These are phyloP conservation scores for Capsella bursapastoris DNA, from an alignment of 345 rosid species.

Conservation along the genomic window DNA sequence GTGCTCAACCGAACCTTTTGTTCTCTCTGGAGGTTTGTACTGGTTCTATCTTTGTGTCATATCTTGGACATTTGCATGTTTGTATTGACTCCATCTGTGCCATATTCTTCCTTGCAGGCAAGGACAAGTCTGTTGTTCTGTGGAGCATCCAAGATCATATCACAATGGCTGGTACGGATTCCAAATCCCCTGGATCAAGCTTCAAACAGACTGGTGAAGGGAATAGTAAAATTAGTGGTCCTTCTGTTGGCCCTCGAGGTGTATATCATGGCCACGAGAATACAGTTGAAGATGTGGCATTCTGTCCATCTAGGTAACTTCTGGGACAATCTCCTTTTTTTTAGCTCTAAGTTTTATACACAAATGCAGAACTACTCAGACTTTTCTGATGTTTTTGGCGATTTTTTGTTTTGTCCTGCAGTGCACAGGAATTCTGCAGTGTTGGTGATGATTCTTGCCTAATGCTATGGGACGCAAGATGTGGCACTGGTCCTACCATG, in stretches of 20 bases:
- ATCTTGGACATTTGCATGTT: slow-evolving; percentile 21
- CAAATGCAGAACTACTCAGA: slow-evolving; percentile 15
- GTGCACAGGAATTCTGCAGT: slow-evolving; percentile 92
- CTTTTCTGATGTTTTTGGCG: slow-evolving; percentile 40
- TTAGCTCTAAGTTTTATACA: slow-evolving; percentile 3
- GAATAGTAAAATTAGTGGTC: slow-evolving; percentile 55
- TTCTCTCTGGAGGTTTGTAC: slow-evolving; percentile 88
- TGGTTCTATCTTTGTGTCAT: background rate
- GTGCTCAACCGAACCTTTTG: slow-evolving; percentile 93
- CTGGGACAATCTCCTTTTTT: background rate
- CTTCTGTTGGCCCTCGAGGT: slow-evolving; percentile 84
- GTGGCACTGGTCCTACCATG: slow-evolving; percentile 64
- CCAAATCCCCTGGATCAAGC: slow-evolving; percentile 61
- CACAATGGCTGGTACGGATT: slow-evolving; percentile 58
- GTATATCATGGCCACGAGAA: slow-evolving; percentile 82
- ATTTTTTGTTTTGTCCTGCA: slow-evolving; percentile 44
- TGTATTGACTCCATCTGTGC: background rate
- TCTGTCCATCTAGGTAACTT: slow-evolving; percentile 86
- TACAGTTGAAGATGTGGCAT: slow-evolving; percentile 93
- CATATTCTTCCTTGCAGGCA: slow-evolving; percentile 60
- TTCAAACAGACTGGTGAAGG: slow-evolving; percentile 65
- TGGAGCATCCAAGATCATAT: slow-evolving; percentile 97
- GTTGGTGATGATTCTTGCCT: slow-evolving; percentile 99
- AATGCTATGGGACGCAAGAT: slow-evolving; percentile 93
- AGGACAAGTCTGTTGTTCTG: slow-evolving; percentile 83